Percentiles rank a stretch among this genome's conserved stretches.
Evolutionary conservation across 2,329 filamentous ascomycete species (phyloP).

Genomic region (Calonectria pteridis): DNA sequence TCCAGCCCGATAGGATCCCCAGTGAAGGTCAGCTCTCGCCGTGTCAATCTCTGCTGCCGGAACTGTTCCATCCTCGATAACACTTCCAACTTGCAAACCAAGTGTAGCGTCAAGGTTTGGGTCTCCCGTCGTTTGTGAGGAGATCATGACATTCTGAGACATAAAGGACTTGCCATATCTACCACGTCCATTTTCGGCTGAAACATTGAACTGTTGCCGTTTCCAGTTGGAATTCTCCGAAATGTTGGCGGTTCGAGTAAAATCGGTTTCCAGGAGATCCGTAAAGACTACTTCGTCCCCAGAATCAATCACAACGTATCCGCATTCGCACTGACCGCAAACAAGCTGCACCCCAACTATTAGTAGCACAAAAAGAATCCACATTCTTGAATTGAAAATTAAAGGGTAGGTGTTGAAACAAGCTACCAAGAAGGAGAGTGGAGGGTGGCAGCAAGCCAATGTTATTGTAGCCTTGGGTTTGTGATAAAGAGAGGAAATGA

Average conservation of each 20-base stretch:
- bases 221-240: constrained; percentile 71
- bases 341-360: constrained; percentile 30
- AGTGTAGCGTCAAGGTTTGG: constrained; percentile 63
- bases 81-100: constrained; percentile 66
- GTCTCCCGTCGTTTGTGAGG: constrained; percentile 55
- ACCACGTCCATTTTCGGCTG: constrained; percentile 68
- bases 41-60: constrained; percentile 75
- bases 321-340: constrained; percentile 75
- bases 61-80: constrained; percentile 64
- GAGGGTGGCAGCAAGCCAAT: neutral
- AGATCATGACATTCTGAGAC: constrained; percentile 67
- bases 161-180: constrained; percentile 74
- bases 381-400: constrained; percentile 23
- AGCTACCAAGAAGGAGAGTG: neutral
- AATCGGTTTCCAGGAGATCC: constrained; percentile 79
- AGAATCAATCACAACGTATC: constrained; percentile 69
- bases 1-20: constrained; percentile 76
- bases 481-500: neutral
- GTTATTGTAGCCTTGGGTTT: neutral
- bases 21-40: constrained; percentile 71
- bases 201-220: constrained; percentile 75
- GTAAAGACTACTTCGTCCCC: constrained; percentile 69
- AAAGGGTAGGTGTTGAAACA: neutral
- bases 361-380: constrained; percentile 18
- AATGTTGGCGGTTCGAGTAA: constrained; percentile 66